Evolutionary conservation across 257 asterid genomes (phyloP), one percentile per base, ranked within the genome.

Genomic region (Buddleja alternifolia): DNA sequence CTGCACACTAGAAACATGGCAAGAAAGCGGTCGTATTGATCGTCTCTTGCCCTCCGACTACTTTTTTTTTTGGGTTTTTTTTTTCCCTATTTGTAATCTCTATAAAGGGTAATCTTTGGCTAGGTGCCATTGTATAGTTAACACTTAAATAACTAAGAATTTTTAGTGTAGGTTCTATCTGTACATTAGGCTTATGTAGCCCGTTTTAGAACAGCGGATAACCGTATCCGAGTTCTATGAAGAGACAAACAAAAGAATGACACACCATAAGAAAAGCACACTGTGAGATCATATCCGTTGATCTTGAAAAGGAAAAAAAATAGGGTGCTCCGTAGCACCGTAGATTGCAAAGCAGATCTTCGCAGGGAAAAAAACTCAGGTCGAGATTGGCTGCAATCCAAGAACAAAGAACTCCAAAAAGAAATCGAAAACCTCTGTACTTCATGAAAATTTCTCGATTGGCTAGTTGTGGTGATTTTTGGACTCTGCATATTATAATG

Each of bases 111-210:
- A 81, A 86, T 73, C 67, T 77, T 29, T 74, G 92, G 95, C 88
- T 82, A 88, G 83, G 60, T 88, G 95, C 96, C 97, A 59, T 74
- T 75, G 83, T 86, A 78, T 88, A 88, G 86, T 74, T 85, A 29
- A 92, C 88, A 75, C 84, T 65, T 72, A 81, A n/a, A 75, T 63
- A 71, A 65, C 89, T 82, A 82, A 74, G 82, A 65, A 79, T 67
- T 71, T 80, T 69, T 75, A 81, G 71, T 80, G 81, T 80, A 81
- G 78, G 68, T 60, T 84, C 89, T 83, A 76, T 88, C 93, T 93
- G 88, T 90, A 93, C 96, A 93, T 65, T 83, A 75, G 86, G 97
- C 96, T 77, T 77, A 71, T 76, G 60, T 78, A 77, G 88, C 95
- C 96, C 73, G 73, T 78, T 62, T 62, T 52, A 82, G 89, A 81